Conservation (phyloP, 2,329 filamentous ascomycete species). For the Diplodia corticola region DNA sequence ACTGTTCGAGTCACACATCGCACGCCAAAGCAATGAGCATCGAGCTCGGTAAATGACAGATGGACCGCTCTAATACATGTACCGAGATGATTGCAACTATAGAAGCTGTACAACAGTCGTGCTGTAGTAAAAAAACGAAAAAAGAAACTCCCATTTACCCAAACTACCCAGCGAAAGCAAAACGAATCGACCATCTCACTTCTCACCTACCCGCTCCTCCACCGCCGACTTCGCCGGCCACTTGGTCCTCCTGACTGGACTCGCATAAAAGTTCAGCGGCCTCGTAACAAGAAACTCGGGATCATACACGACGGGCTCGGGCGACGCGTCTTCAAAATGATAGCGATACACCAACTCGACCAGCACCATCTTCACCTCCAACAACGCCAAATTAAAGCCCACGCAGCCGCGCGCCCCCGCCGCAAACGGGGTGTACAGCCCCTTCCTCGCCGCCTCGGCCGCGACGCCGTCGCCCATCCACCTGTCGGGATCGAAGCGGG, state of each 20-base stretch:
- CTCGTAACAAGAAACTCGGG: constrained; percentile 58
- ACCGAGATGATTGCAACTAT: too few relatives aligned
- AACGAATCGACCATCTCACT: too few relatives aligned
- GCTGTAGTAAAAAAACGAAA: too few relatives aligned
- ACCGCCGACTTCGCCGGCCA: constrained; percentile 41
- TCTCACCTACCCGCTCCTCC: too few relatives aligned
- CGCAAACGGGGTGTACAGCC: constrained; percentile 59
- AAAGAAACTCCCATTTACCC: too few relatives aligned
- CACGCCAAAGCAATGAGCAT: too few relatives aligned
- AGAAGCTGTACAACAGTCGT: too few relatives aligned
- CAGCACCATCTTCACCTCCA: constrained; percentile 59
- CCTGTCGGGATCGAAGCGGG: neutral
- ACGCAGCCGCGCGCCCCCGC: constrained; percentile 58
- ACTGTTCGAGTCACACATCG: too few relatives aligned
- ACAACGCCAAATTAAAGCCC: constrained; percentile 62
- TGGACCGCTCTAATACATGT: too few relatives aligned
- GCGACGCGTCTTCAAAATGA: constrained; percentile 50
- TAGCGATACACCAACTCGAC: constrained; percentile 60
- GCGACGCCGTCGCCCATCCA: neutral
- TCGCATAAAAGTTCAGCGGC: constrained; percentile 55
- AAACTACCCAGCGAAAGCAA: too few relatives aligned
- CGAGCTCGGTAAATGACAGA: too few relatives aligned
- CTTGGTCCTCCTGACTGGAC: constrained; percentile 49
- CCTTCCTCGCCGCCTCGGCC: constrained; percentile 33
- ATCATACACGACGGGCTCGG: constrained; percentile 56